These are phyloP conservation scores for Suillus plorans DNA, from an alignment of 768 basidiomycete genomes.

Conservation along the genomic window DNA sequence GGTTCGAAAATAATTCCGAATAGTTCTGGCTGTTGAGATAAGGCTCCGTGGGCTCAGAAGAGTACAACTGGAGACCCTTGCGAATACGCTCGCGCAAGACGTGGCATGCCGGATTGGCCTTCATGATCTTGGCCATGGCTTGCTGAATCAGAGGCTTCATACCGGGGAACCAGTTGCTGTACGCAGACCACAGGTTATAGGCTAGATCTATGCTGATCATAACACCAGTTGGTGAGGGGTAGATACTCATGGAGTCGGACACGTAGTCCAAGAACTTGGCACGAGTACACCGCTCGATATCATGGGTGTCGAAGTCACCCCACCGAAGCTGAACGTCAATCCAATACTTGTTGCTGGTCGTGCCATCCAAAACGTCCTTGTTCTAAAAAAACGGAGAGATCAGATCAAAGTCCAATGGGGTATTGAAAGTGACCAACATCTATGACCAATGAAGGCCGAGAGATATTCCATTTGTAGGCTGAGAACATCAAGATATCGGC, in stretches of 20 bases:
- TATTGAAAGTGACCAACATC: constrained; percentile 55
- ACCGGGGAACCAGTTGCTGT: constrained; percentile 99
- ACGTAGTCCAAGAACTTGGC: constrained; percentile 99
- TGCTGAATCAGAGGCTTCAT: constrained; percentile 98
- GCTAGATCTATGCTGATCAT: constrained; percentile 99
- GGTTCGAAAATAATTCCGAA: constrained; percentile 95
- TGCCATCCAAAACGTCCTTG: constrained; percentile 95
- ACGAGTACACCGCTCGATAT: constrained; percentile 97
- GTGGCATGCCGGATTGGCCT: constrained; percentile 97
- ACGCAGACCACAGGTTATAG: constrained; percentile 98
- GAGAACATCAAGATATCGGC: no score
- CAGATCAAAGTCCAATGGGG: not conserved
- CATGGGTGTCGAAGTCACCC: constrained; percentile 99
- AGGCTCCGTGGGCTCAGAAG: constrained; percentile 98
- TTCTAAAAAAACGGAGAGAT: constrained; percentile 43
- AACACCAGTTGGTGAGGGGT: constrained; percentile 97
- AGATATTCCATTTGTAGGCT: no score
- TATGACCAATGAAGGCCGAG: constrained; percentile 90
- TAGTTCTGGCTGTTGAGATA: constrained; percentile 99
- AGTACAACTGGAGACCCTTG: constrained; percentile 98
- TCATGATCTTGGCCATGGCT: constrained; percentile 99
- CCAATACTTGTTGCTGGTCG: constrained; percentile 99
- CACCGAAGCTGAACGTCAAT: constrained; percentile 92
- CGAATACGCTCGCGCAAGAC: constrained; percentile 98
- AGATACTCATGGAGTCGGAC: constrained; percentile 97